phyloP scores from a whole-genome alignment of 1,139 yeast genomes.

The Candida albicans region DNA sequence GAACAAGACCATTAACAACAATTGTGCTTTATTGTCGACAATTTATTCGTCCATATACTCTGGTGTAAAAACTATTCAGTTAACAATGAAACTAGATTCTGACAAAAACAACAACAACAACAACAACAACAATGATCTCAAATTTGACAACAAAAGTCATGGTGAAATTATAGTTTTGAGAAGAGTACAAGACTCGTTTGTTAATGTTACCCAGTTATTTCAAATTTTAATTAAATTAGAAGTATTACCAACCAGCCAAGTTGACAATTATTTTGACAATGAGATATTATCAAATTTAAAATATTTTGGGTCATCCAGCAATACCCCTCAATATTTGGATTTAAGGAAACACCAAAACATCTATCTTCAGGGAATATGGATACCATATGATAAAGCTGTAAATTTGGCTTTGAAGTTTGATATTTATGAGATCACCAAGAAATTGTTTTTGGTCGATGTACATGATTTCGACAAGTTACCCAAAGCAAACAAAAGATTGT shows the following conservation, averaged over 20 bases:
- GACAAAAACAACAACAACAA: background rate
- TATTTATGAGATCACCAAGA: constrained; percentile 40
- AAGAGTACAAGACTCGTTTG: constrained; percentile 46
- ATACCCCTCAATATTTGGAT: constrained; percentile 32
- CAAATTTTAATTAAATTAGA: constrained; percentile 33
- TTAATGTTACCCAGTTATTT: constrained; percentile 43
- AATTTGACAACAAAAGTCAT: constrained; percentile 8
- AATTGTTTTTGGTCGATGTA: constrained; percentile 44
- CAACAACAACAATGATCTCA: too few relatives aligned
- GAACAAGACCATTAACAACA: background rate
- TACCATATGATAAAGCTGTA: constrained; percentile 48
- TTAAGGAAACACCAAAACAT: constrained; percentile 26
- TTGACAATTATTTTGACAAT: constrained; percentile 31
- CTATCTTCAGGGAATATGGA: constrained; percentile 40
- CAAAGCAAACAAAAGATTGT: constrained; percentile 20
- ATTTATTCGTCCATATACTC: constrained; percentile 37
- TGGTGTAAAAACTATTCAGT: constrained; percentile 43
- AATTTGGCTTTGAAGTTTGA: constrained; percentile 41
- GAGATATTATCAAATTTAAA: constrained; percentile 36
- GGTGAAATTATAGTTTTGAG: constrained; percentile 30
- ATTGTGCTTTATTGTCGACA: constrained; percentile 16
- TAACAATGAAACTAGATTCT: constrained; percentile 21
- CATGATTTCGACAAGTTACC: constrained; percentile 47
- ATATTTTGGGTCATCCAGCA: constrained; percentile 20
- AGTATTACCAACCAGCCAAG: constrained; percentile 25